Evolutionary conservation across 495 filamentous ascomycete species (phyloP).

Genomic region (Penicillium flavigenum): DNA sequence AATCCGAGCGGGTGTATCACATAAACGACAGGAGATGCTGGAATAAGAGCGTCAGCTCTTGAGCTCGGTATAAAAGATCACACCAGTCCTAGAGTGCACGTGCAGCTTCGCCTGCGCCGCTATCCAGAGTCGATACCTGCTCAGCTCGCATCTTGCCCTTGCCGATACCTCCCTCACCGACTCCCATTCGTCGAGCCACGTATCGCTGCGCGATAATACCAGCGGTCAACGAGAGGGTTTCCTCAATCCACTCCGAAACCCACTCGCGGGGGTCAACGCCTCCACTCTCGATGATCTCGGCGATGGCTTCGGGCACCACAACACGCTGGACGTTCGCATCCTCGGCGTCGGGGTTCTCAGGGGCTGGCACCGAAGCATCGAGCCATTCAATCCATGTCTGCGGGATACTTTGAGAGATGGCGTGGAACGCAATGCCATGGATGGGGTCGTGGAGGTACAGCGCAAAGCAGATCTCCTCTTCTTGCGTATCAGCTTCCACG

Average conservation of each 20-base stretch:
- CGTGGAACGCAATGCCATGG: conserved; percentile 83
- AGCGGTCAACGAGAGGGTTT: conserved; percentile 72
- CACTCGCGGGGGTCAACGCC: conserved; percentile 95
- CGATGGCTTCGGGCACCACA: conserved; percentile 75
- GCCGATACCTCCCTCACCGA: conserved; percentile 70
- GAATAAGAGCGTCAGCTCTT: conserved; percentile 10
- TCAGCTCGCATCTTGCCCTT: conserved; percentile 79
- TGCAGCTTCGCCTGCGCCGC: conserved; percentile 79
- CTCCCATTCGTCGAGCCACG: conserved; percentile 92
- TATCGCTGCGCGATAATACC: conserved; percentile 94
- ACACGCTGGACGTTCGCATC: conserved; percentile 38
- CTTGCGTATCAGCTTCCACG: conserved; percentile 48
- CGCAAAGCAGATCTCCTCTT: conserved; percentile 74
- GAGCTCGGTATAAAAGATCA: conserved; percentile 11
- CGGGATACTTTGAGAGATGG: conserved; percentile 82
- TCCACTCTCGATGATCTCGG: conserved; percentile 80
- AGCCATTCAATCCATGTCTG: conserved; percentile 88
- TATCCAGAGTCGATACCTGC: conserved; percentile 65
- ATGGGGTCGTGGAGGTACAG: conserved; percentile 92
- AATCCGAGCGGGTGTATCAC: conserved; percentile 24
- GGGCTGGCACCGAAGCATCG: conserved; percentile 64
- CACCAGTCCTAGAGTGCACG: conserved; percentile 55
- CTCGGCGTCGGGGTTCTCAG: conserved; percentile 40
- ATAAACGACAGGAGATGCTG: conserved; percentile 11
- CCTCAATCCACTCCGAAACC: conserved; percentile 97